A percentile compares a stretch with the other conserved stretches of the same genome.
Evolutionary conservation across 2,329 filamentous ascomycete species (phyloP).

Genomic region (Taxawa tesnikishii): DNA sequence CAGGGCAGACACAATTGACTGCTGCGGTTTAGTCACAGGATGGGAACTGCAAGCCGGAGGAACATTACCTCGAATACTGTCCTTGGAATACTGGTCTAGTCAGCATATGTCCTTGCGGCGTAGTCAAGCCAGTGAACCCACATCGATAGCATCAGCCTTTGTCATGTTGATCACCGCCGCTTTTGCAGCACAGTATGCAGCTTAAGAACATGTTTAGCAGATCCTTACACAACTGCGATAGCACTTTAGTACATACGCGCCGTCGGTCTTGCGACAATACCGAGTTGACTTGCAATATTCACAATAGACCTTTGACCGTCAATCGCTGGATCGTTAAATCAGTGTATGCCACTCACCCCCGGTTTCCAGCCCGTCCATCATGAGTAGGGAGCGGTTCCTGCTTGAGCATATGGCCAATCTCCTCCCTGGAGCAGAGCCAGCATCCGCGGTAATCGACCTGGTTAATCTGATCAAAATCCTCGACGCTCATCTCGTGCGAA

Average conservation of each 20-base stretch:
- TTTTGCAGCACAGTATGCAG: conserved; percentile 34
- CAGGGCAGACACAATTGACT: conserved; percentile 35
- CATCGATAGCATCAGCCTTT: conserved; percentile 35
- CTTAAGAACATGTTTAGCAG: conserved; percentile 15
- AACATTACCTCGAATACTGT: conserved; percentile 25
- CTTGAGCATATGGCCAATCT: conserved; percentile 30
- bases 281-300: conserved; percentile 33
- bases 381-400: conserved; percentile 31
- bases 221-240: neutral
- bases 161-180: conserved; percentile 35
- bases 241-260: conserved; percentile 28
- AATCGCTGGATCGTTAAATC: conserved; percentile 1
- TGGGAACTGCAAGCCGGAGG: too few relatives aligned
- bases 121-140: conserved; percentile 12
- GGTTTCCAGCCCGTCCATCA: conserved; percentile 27
- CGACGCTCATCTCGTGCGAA: conserved; percentile 21
- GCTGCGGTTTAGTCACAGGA: neutral
- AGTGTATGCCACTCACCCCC: conserved; percentile 22
- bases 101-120: conserved; percentile 1
- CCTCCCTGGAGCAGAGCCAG: conserved; percentile 33
- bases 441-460: conserved; percentile 31
- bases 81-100: conserved; percentile 26
- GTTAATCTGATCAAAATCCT: conserved; percentile 32
- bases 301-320: conserved; percentile 25
- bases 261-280: conserved; percentile 28